These are phyloP conservation scores for Tranzscheliella williamsii DNA, from an alignment of 1,284 basidiomycete species.

Conservation along the genomic window DNA sequence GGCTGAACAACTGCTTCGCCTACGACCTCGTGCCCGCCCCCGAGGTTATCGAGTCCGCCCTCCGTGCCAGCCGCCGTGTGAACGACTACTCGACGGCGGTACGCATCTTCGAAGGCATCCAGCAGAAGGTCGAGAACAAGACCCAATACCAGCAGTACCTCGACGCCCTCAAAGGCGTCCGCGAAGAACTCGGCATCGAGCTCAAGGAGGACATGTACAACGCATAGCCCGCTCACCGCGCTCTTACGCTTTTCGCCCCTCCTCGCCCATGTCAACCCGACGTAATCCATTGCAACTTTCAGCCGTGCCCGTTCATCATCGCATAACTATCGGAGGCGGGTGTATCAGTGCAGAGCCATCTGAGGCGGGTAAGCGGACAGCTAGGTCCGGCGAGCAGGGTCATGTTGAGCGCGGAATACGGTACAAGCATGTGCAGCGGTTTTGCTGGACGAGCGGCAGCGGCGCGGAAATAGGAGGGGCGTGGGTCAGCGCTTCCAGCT, in stretches of 20 bases:
- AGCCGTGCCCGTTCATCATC: no score
- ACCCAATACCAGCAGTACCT: conserved; percentile 60
- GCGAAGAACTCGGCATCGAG: conserved; percentile 55
- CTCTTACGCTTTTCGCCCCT: no score
- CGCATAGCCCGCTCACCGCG: conserved; percentile 17
- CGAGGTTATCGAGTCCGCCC: conserved; percentile 83
- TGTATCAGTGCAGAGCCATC: no score
- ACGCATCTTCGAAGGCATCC: conserved; percentile 74
- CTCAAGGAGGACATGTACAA: conserved; percentile 58
- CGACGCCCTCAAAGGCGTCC: conserved; percentile 51
- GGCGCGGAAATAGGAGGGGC: no score
- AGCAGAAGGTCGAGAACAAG: conserved; percentile 60
- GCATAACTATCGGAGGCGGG: no score
- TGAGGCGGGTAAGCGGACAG: no score
- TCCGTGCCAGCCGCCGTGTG: conserved; percentile 85
- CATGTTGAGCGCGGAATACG: no score
- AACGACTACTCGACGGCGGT: conserved; percentile 97
- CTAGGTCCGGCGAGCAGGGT: no score
- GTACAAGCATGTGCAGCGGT: no score
- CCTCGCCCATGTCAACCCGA: no score
- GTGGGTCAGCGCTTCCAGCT: conserved; percentile 56
- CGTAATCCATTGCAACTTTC: no score
- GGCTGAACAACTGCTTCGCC: conserved; percentile 98
- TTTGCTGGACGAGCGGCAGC: no score
- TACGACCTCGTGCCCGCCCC: conserved; percentile 95